phyloP scores from a whole-genome alignment of 805 yeast species.

The Wickerhamiella qilinensis region DNA sequence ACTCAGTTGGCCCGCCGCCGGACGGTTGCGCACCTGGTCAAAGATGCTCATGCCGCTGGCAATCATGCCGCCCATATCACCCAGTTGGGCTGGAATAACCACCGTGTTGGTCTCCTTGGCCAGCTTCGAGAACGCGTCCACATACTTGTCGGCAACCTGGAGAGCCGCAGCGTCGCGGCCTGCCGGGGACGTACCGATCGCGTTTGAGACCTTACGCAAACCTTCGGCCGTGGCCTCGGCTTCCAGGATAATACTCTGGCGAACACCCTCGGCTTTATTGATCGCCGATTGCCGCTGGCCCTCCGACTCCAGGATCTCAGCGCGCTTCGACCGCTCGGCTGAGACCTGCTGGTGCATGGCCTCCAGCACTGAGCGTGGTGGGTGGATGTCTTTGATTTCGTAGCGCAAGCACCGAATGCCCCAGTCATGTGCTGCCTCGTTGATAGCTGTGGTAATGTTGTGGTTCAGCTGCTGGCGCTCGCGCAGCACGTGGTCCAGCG shows the following conservation, averaged over 20 bases:
- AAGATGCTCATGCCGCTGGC: constrained; percentile 65
- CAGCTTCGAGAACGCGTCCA: constrained; percentile 59
- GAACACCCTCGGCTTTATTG: constrained; percentile 73
- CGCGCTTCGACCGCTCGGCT: constrained; percentile 75
- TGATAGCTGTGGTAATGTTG: constrained; percentile 62
- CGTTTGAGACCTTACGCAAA: constrained; percentile 43
- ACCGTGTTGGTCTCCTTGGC: constrained; percentile 73
- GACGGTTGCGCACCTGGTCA: constrained; percentile 28
- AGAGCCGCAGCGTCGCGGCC: constrained; percentile 63
- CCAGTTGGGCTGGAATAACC: constrained; percentile 59
- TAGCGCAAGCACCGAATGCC: constrained; percentile 72
- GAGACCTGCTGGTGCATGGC: constrained; percentile 87
- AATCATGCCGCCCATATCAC: constrained; percentile 58
- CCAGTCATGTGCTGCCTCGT: constrained; percentile 77
- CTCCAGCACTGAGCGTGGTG: constrained; percentile 68
- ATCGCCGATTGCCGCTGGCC: constrained; percentile 67
- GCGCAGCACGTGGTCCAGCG: constrained; percentile 59
- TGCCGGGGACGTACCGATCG: constrained; percentile 51
- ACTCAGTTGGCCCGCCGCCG: background rate
- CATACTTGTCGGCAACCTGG: constrained; percentile 71
- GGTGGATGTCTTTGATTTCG: constrained; percentile 78
- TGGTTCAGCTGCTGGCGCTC: constrained; percentile 60
- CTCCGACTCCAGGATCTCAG: constrained; percentile 75
- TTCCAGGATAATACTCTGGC: constrained; percentile 51
- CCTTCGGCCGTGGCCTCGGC: constrained; percentile 74